phyloP scores from a whole-genome alignment of 352 stramenopile genomes.

The Pythium rishiriense region DNA sequence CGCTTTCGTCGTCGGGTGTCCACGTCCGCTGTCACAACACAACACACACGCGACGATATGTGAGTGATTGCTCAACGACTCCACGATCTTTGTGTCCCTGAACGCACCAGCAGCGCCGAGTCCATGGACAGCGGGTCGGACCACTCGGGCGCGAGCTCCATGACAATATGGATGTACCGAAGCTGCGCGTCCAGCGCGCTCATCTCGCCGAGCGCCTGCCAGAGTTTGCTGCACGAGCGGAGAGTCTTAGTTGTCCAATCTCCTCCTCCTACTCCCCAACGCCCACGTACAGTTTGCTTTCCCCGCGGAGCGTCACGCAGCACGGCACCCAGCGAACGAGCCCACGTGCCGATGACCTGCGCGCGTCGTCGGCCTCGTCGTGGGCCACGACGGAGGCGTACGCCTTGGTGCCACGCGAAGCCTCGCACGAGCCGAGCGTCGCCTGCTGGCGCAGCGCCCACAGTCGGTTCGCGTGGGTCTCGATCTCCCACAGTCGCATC shows the following conservation, averaged over 20 bases:
- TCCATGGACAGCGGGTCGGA: constrained; percentile 47
- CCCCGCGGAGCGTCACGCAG: constrained; percentile 43
- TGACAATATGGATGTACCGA: constrained; percentile 58
- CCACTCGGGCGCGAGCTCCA: constrained; percentile 57
- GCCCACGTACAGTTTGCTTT: constrained; percentile 47
- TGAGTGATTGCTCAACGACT: no score
- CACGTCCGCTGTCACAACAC: constrained; percentile 54
- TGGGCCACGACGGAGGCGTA: constrained; percentile 28
- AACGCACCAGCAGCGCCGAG: constrained; percentile 49
- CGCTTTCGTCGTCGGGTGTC: constrained; percentile 61
- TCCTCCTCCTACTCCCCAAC: background rate
- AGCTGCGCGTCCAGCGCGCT: constrained; percentile 39
- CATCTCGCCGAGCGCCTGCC: constrained; percentile 65
- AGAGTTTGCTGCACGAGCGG: constrained; percentile 57
- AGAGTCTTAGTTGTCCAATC: background rate
- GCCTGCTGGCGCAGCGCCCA: constrained; percentile 66
- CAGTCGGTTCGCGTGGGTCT: constrained; percentile 43
- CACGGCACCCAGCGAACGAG: constrained; percentile 31
- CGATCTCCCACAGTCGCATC: constrained; percentile 45
- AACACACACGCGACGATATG: no score
- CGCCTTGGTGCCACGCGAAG: constrained; percentile 44
- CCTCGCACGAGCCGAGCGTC: constrained; percentile 59
- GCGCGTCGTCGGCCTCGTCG: constrained; percentile 5
- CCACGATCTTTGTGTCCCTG: no score
- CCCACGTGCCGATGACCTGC: background rate